A percentile compares a stretch with the other conserved stretches of the same genome.
These are phyloP conservation scores for Chaetomium sp. DNA, from an alignment of 2,329 filamentous ascomycete species.

Conservation along the genomic window DNA sequence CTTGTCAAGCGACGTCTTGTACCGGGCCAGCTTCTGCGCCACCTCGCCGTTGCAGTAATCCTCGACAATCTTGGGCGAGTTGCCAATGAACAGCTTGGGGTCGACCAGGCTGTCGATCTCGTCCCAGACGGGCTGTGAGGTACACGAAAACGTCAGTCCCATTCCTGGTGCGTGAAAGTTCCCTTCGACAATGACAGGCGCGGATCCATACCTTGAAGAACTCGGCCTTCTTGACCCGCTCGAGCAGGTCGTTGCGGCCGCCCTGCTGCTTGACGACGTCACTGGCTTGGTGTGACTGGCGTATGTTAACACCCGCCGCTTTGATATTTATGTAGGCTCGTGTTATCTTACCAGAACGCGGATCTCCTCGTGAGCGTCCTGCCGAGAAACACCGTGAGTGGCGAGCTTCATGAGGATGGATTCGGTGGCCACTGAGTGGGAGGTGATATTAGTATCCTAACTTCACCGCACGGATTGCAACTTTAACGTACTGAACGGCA, in stretches of 20 bases:
- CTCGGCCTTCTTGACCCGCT: conserved; percentile 62
- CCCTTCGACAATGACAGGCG: neutral
- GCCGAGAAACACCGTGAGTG: conserved; percentile 62
- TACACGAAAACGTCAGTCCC: neutral
- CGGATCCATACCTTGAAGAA: conserved; percentile 53
- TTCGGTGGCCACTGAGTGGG: conserved; percentile 28
- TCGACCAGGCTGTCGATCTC: conserved; percentile 64
- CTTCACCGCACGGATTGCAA: no score
- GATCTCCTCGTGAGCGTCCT: conserved; percentile 83
- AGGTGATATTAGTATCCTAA: neutral
- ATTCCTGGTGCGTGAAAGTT: no score
- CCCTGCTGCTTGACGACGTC: conserved; percentile 54
- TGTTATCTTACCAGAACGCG: conserved; percentile 51
- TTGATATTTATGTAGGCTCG: neutral
- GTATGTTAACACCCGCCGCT: neutral
- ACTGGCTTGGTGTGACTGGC: conserved; percentile 30
- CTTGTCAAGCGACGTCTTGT: conserved; percentile 17
- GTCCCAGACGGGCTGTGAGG: conserved; percentile 49
- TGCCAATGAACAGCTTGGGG: conserved; percentile 41
- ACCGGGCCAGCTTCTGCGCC: conserved; percentile 18
- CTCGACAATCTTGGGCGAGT: conserved; percentile 23
- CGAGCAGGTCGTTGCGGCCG: conserved; percentile 72
- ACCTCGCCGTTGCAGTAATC: conserved; percentile 24
- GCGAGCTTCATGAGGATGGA: conserved; percentile 74
- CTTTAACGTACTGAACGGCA: conserved; percentile 60